Evolutionary conservation across 2,329 filamentous ascomycete species (phyloP).

Genomic region (Aspergillus sp.): DNA sequence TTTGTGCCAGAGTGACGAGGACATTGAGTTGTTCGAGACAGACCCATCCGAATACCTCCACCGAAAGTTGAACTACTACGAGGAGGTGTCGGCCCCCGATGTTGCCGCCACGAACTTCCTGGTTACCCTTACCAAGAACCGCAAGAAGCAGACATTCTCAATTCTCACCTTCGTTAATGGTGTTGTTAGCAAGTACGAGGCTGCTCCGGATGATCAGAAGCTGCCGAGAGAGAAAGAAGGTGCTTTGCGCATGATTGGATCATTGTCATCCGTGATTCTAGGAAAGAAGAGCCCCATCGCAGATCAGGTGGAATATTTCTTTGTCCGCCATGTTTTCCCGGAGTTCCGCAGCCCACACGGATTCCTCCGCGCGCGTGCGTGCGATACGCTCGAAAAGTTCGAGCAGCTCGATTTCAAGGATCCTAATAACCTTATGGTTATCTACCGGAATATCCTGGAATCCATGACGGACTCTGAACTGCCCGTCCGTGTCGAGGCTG

Average conservation of each 20-base stretch:
- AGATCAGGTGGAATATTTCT: slow-evolving; percentile 96
- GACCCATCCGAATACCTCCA: slow-evolving; percentile 97
- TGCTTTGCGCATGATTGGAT: slow-evolving; percentile 94
- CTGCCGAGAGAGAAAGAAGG: slow-evolving; percentile 95
- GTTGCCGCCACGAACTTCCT: slow-evolving; percentile 96
- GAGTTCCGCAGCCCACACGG: slow-evolving; percentile 93
- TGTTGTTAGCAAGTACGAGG: slow-evolving; percentile 90
- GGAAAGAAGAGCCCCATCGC: slow-evolving; percentile 98
- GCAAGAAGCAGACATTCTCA: slow-evolving; percentile 93
- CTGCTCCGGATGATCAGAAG: slow-evolving; percentile 81
- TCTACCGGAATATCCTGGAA: slow-evolving; percentile 95
- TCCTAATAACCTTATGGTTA: slow-evolving; percentile 88
- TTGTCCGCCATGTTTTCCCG: slow-evolving; percentile 96
- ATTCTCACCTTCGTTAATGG: slow-evolving; percentile 94
- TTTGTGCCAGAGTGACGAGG: slow-evolving; percentile 86
- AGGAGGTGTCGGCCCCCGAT: slow-evolving; percentile 92
- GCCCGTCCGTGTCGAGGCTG: slow-evolving; percentile 90
- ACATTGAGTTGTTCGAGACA: slow-evolving; percentile 88
- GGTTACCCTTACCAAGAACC: slow-evolving; percentile 87
- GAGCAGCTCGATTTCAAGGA: slow-evolving; percentile 97
- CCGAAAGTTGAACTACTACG: slow-evolving; percentile 95
- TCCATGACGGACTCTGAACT: slow-evolving; percentile 94
- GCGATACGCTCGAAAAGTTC: slow-evolving; percentile 97
- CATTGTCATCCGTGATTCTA: slow-evolving; percentile 86
- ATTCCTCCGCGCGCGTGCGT: slow-evolving; percentile 89